Evolutionary conservation across 768 basidiomycete genomes (phyloP).

Genomic region (Lentinula guzmanii): DNA sequence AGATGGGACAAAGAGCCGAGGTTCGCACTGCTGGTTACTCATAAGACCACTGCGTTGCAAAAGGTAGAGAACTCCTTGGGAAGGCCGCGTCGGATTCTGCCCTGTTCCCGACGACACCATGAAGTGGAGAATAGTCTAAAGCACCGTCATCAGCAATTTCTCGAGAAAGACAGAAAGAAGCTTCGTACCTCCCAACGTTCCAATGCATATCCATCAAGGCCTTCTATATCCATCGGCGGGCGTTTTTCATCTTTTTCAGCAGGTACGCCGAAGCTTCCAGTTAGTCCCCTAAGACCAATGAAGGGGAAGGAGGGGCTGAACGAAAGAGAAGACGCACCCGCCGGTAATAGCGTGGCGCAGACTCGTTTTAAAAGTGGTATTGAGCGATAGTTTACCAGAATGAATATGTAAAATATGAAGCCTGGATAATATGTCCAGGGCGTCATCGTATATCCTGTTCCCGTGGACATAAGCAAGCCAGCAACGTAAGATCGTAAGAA

Average conservation of each 20-base stretch:
- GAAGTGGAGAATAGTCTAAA: conserved; percentile 90
- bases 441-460: conserved; percentile 63
- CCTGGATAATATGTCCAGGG: conserved; percentile 54
- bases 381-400: conserved; percentile 59
- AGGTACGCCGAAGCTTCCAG: conserved; percentile 80
- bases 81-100: conserved; percentile 69
- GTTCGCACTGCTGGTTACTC: conserved; percentile 42
- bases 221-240: conserved; percentile 45
- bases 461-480: conserved; percentile 9
- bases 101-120: conserved; percentile 93
- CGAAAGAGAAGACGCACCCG: conserved; percentile 47
- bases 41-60: conserved; percentile 84
- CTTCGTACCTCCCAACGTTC: conserved; percentile 82
- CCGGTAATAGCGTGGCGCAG: conserved; percentile 83
- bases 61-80: conserved; percentile 77
- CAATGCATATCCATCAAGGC: conserved; percentile 74
- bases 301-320: not conserved
- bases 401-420: conserved; percentile 67
- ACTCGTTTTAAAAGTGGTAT: conserved; percentile 69
- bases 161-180: not conserved
- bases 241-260: conserved; percentile 60
- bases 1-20: conserved; percentile 8
- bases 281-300: conserved; percentile 49
- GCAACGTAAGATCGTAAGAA: conserved; percentile 8
- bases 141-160: not conserved